phyloP scores from a whole-genome alignment of 345 rosid genomes.

The Chamaenerion angustifolium region DNA sequence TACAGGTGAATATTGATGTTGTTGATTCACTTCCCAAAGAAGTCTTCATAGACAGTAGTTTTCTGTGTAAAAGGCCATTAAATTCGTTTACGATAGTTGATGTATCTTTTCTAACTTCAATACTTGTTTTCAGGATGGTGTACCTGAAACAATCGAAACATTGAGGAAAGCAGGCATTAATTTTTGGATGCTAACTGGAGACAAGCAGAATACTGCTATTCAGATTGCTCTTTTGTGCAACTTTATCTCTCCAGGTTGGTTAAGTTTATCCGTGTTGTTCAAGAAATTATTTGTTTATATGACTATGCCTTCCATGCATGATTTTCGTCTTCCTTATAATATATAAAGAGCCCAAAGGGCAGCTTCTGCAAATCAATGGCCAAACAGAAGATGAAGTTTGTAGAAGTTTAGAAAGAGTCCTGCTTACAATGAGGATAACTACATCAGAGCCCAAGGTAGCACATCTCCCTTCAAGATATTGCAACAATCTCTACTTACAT shows the following conservation, averaged over 20 bases:
- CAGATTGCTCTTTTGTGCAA: slow-evolving; percentile 98
- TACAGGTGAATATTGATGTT: slow-evolving; percentile 45
- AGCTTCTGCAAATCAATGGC: slow-evolving; percentile 86
- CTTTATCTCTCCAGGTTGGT: slow-evolving; percentile 85
- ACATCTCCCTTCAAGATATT: slow-evolving; percentile 7
- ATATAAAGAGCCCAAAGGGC: slow-evolving; percentile 82
- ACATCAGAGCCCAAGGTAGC: slow-evolving; percentile 87
- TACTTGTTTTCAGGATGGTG: slow-evolving; percentile 65
- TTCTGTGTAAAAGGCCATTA: too few species aligned
- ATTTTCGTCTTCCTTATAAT: slow-evolving; percentile 1
- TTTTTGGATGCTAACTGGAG: slow-evolving; percentile 99
- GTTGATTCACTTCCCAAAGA: not conserved
- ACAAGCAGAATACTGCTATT: slow-evolving; percentile 91
- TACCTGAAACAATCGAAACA: slow-evolving; percentile 85
- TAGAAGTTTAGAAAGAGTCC: slow-evolving; percentile 81
- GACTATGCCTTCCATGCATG: not conserved
- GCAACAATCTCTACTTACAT: not conserved
- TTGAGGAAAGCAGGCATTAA: slow-evolving; percentile 93
- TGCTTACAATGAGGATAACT: slow-evolving; percentile 91
- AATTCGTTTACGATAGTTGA: too few species aligned
- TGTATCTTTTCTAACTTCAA: not conserved
- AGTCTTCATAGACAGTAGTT: too few species aligned
- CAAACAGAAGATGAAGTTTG: slow-evolving; percentile 79
- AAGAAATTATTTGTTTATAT: not conserved
- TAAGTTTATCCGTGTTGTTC: slow-evolving; percentile 3